Percentiles rank a stretch among this genome's conserved stretches.
Conservation (phyloP, 768 basidiomycete genomes). For the Suillus discolor region DNA sequence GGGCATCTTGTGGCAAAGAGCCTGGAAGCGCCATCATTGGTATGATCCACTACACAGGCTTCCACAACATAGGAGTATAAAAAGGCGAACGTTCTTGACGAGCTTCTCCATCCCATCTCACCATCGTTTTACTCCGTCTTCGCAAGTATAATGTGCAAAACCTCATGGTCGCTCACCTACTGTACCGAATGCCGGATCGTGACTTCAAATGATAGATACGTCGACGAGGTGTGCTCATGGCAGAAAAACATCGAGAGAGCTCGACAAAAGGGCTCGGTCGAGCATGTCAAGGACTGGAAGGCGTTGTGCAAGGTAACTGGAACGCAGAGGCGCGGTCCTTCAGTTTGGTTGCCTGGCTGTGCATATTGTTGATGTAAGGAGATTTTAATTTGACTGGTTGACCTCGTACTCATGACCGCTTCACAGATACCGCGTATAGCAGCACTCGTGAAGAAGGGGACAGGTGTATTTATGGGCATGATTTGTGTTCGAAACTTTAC, state of each 20-base stretch:
- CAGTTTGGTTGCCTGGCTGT: neutral
- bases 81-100: neutral
- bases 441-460: neutral
- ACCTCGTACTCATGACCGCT: neutral
- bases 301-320: neutral
- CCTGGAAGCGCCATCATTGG: neutral
- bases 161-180: conserved; percentile 34
- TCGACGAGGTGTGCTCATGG: neutral
- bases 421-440: neutral
- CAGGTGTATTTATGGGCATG: neutral
- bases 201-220: neutral
- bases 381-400: neutral
- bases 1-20: neutral
- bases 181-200: neutral
- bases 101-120: too few species aligned
- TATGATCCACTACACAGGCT: neutral
- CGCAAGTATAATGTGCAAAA: conserved; percentile 57
- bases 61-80: neutral
- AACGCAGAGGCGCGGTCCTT: neutral
- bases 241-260: neutral
- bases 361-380: neutral
- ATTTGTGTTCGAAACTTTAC: neutral
- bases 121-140: neutral
- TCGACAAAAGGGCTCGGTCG: too few species aligned
- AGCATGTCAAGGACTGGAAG: neutral